Conservation (phyloP, 2,329 filamentous ascomycete species). For the Pseudogymnoascus sp. region DNA sequence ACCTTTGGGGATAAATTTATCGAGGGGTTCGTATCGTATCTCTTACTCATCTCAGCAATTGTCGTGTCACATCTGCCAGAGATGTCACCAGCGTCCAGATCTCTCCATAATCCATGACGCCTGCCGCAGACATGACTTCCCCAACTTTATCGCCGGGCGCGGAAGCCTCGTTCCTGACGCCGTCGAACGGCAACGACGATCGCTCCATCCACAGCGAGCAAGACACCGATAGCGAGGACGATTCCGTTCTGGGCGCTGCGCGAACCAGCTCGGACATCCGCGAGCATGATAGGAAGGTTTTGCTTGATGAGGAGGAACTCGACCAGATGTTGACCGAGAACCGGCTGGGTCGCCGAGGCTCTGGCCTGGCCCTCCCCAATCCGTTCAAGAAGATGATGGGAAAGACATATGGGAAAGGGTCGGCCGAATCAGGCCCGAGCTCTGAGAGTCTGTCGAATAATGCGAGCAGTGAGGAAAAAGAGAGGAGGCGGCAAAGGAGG, state of each 20-base stretch:
- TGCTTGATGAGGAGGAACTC: slow-evolving; percentile 69
- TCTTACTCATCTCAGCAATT: not conserved
- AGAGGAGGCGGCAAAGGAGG: slow-evolving; percentile 44
- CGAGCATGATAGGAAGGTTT: slow-evolving; percentile 60
- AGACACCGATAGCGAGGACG: slow-evolving; percentile 70
- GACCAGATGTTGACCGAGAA: slow-evolving; percentile 52
- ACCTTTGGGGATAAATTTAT: slow-evolving; percentile 9
- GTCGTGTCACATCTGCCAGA: not conserved
- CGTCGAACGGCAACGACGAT: not conserved
- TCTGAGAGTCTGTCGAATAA: slow-evolving; percentile 16
- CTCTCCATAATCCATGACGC: not conserved
- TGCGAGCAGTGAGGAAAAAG: slow-evolving; percentile 11
- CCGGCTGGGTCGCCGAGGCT: slow-evolving; percentile 33
- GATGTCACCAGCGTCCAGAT: not conserved
- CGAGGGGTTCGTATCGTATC: not conserved
- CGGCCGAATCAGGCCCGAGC: slow-evolving; percentile 44
- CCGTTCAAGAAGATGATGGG: slow-evolving; percentile 34
- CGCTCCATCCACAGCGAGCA: slow-evolving; percentile 50
- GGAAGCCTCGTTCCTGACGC: not conserved
- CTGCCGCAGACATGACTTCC: not conserved
- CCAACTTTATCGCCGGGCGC: not conserved
- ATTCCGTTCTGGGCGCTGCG: slow-evolving; percentile 57
- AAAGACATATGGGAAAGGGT: slow-evolving; percentile 26
- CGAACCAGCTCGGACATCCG: slow-evolving; percentile 64
- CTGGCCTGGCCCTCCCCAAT: slow-evolving; percentile 25